Percentiles rank a stretch among this genome's conserved stretches.
Conservation (phyloP, 495 filamentous ascomycete genomes). For the Parachaetomium inaequale region DNA sequence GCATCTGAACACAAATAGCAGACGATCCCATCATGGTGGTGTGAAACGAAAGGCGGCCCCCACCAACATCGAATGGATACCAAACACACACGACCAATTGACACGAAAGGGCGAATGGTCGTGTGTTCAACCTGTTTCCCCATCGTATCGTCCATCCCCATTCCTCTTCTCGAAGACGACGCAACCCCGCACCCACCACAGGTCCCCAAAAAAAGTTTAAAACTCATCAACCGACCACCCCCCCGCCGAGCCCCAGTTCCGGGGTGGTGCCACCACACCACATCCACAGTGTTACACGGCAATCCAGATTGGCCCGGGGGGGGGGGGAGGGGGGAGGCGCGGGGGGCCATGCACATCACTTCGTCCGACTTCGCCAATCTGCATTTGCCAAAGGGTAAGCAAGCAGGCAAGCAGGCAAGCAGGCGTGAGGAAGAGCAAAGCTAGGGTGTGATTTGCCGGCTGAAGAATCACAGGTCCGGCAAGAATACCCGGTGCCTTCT, state of each 20-base stretch:
- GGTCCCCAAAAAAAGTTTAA: not conserved
- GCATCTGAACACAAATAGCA: not conserved
- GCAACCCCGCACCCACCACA: not conserved
- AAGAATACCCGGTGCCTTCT: not conserved
- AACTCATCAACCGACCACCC: not conserved
- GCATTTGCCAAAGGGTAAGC: slow-evolving; percentile 10
- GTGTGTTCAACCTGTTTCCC: not conserved
- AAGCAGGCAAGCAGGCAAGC: not conserved
- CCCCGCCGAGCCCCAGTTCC: not conserved
- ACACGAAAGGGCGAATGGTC: not conserved
- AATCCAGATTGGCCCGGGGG: not conserved
- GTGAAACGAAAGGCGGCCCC: not conserved
- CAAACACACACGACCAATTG: not conserved
- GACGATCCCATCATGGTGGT: not conserved
- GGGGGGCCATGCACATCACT: not conserved
- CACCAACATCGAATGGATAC: not conserved
- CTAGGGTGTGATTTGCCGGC: too few relatives aligned
- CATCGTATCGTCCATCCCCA: too few relatives aligned
- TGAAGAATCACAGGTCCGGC: not conserved
- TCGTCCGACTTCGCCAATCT: slow-evolving; percentile 23
- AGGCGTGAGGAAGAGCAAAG: too few relatives aligned
- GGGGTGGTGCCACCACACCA: not conserved
- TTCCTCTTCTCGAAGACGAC: too few relatives aligned
- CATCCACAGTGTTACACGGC: not conserved
- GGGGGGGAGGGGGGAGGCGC: slow-evolving; percentile 5